Base-by-base conservation (phyloP, 2,329 filamentous ascomycete genomes). In the Xylariaceae sp. region DNA sequence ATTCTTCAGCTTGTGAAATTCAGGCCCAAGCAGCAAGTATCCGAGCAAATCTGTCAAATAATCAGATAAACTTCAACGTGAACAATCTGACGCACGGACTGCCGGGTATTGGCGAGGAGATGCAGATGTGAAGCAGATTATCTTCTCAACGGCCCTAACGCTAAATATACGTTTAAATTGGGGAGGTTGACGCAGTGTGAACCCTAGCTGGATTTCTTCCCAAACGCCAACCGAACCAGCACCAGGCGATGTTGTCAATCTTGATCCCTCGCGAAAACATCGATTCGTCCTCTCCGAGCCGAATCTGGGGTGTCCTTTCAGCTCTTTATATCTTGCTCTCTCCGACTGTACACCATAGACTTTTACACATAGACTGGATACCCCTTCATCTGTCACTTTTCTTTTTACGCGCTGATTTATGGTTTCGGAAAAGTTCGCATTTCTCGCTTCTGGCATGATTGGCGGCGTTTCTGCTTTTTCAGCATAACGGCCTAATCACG, bases 1-100 rank as follows among this genome's bases (percentile, higher is more conserved):
- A 97, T 74, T 95, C 92, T 11, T 89, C 92, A 21, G 89, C 90
- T 50, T 97, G 93, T 79, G 96, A 96, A 70, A 92, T 92, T 0
- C 92, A 96, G 60, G 85, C 85, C 53, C 79, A 84, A 63, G 76
- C 79, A 29, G 79, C 78, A 7, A 79, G 78, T 16, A 72, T 81
- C 57, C 56, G 69, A 53, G 69, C 69, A 19, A 69, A 68, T 36
- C 70, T 76, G 26, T 69, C 70, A 26, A 69, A 65, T 52, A 66
- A 53, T 47, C 69, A 69, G 51, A 65, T 71, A 67, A 49, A 62
- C 39, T 69, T 73, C 50, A 69, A 68, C 48, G 65, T 71, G 68
- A 56, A 59, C 23, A 67, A 66, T 26, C 47, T 71, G 21, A 56
- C 33, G 31, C 61, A 67, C 11, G 82, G 82, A 50, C 75, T 87